phyloP scores from a whole-genome alignment of 768 basidiomycete species.

The Austroboletus eburneus region DNA sequence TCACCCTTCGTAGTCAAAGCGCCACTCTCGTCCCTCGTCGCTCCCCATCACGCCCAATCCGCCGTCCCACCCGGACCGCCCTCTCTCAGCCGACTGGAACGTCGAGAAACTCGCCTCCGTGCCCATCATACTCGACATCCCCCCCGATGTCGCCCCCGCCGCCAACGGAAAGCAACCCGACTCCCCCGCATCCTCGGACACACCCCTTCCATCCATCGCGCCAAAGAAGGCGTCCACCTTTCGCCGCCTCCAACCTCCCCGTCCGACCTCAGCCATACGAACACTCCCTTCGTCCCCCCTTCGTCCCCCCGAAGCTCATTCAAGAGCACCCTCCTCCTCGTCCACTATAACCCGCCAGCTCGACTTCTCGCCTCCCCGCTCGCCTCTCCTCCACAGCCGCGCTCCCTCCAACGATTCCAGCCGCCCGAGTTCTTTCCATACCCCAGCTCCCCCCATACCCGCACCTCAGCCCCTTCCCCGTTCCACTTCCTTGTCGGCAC shows the following conservation, averaged over 20 bases:
- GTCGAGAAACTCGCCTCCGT: constrained; percentile 16
- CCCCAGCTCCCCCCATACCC: neutral
- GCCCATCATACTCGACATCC: constrained; percentile 4
- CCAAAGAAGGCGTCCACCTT: constrained; percentile 45
- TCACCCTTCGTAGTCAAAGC: constrained; percentile 38
- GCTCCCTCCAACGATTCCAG: constrained; percentile 29
- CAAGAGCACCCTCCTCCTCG: constrained; percentile 15
- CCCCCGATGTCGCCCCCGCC: neutral
- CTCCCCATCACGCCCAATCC: constrained; percentile 23
- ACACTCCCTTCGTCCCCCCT: constrained; percentile 33
- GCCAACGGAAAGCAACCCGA: constrained; percentile 9
- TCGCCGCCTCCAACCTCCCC: constrained; percentile 46
- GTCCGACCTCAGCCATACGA: constrained; percentile 20
- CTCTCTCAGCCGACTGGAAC: constrained; percentile 18
- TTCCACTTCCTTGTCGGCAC: constrained; percentile 1
- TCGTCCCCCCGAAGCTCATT: constrained; percentile 25
- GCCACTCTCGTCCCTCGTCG: constrained; percentile 42
- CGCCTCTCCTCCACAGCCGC: constrained; percentile 26
- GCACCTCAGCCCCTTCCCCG: constrained; percentile 9
- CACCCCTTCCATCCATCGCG: constrained; percentile 3
- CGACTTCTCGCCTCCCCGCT: constrained; percentile 24
- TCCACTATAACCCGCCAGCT: constrained; percentile 20
- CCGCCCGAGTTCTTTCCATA: constrained; percentile 11
- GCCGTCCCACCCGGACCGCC: constrained; percentile 6
- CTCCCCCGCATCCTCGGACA: constrained; percentile 10